phyloP scores from a whole-genome alignment of 257 asterid species.

The Nicotiana tomentosiformis region DNA sequence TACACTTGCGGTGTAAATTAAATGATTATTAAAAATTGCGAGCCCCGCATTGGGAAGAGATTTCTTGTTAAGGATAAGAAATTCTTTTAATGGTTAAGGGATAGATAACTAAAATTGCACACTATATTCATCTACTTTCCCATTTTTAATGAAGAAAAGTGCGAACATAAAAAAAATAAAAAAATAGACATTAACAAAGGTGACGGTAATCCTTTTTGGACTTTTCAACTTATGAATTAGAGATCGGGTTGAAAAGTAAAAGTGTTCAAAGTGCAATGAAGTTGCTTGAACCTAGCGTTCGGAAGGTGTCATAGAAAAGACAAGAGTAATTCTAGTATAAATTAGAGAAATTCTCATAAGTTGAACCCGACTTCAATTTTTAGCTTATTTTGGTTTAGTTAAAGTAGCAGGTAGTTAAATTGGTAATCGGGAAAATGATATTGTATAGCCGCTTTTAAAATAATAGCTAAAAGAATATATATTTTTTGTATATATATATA shows the following conservation, averaged over 20 bases:
- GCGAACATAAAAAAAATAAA: no score
- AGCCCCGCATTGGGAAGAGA: neutral
- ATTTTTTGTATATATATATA: no score
- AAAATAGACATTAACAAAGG: no score
- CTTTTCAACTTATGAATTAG: neutral
- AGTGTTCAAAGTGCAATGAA: neutral
- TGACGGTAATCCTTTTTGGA: neutral
- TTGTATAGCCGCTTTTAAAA: no score
- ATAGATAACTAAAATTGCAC: no score
- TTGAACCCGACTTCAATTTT: neutral
- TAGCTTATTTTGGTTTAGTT: neutral
- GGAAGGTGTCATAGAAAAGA: neutral
- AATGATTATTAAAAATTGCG: neutral
- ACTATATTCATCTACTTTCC: no score
- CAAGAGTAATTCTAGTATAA: no score
- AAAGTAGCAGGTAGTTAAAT: neutral
- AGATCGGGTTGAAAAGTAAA: neutral
- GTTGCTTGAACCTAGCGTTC: neutral
- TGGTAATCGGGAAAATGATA: neutral
- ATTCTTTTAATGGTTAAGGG: no score
- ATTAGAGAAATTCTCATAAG: no score
- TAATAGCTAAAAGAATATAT: fast-evolving
- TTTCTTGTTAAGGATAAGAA: no score
- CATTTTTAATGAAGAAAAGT: no score
- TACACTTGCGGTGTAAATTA: neutral